These are phyloP conservation scores for Leccinellum rugosiceps DNA, from an alignment of 768 basidiomycete species.

Conservation along the genomic window DNA sequence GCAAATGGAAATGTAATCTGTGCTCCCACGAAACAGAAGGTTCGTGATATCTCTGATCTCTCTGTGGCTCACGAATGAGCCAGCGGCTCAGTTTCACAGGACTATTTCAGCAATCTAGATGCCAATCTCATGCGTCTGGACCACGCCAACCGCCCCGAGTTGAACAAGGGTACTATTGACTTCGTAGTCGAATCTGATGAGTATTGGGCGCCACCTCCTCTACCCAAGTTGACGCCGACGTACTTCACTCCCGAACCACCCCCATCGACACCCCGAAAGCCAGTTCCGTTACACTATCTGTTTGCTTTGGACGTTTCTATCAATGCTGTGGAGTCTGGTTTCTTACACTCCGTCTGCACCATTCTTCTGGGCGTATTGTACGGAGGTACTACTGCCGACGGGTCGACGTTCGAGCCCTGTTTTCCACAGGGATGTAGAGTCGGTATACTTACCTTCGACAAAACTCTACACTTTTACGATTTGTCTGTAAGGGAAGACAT, in stretches of 20 bases:
- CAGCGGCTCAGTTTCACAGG: constrained; percentile 54
- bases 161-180: constrained; percentile 89
- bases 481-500: constrained; percentile 60
- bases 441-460: constrained; percentile 83
- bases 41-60: constrained; percentile 34
- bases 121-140: constrained; percentile 75
- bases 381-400: constrained; percentile 44
- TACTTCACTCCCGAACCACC: constrained; percentile 52
- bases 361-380: constrained; percentile 63
- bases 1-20: constrained; percentile 89
- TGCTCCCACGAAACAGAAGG: constrained; percentile 84
- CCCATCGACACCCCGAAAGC: constrained; percentile 45
- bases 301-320: constrained; percentile 85
- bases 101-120: constrained; percentile 85
- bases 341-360: constrained; percentile 63
- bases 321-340: constrained; percentile 64
- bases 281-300: constrained; percentile 69
- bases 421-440: constrained; percentile 56
- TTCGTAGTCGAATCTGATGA: constrained; percentile 70
- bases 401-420: constrained; percentile 43
- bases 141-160: constrained; percentile 76
- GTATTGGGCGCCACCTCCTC: constrained; percentile 82
- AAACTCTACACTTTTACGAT: constrained; percentile 82
- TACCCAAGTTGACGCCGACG: constrained; percentile 48
- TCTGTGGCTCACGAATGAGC: constrained; percentile 6